Conservation (phyloP, 192 early-diverging fungal species). For the Tieghemiomyces parasiticus region DNA sequence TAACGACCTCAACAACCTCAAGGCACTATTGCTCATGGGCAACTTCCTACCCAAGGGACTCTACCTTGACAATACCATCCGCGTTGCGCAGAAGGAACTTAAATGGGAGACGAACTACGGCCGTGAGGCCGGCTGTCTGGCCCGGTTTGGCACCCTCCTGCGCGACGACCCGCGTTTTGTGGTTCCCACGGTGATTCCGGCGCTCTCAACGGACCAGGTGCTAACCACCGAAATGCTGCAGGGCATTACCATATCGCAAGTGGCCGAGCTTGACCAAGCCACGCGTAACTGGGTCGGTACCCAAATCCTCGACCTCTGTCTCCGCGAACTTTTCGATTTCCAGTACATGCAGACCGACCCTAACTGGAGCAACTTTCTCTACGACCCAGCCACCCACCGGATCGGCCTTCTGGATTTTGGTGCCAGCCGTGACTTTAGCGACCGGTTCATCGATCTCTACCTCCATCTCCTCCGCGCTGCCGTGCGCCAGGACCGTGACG, state of each 20-base stretch:
- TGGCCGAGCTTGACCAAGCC: slow-evolving; percentile 39
- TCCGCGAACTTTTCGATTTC: slow-evolving; percentile 83
- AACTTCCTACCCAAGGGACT: slow-evolving; percentile 82
- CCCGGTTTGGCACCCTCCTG: slow-evolving; percentile 47
- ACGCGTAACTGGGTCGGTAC: slow-evolving; percentile 45
- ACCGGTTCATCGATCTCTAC: slow-evolving; percentile 64
- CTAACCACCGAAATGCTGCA: slow-evolving; percentile 65
- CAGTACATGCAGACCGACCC: slow-evolving; percentile 99
- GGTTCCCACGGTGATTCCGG: slow-evolving; percentile 58
- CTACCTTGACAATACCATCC: slow-evolving; percentile 92
- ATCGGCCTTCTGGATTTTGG: slow-evolving; percentile 93
- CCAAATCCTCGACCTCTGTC: slow-evolving; percentile 61
- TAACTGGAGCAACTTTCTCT: slow-evolving; percentile 98
- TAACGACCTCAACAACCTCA: slow-evolving; percentile 71
- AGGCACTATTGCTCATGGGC: slow-evolving; percentile 60
- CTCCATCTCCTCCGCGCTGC: slow-evolving; percentile 58
- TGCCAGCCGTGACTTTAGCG: slow-evolving; percentile 65
- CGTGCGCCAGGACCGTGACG: slow-evolving; percentile 51
- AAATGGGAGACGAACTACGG: slow-evolving; percentile 88
- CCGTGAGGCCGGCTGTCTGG: slow-evolving; percentile 68
- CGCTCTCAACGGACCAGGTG: slow-evolving; percentile 54
- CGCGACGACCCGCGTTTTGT: slow-evolving; percentile 38
- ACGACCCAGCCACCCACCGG: slow-evolving; percentile 39
- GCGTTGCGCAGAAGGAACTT: slow-evolving; percentile 76
- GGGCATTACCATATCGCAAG: slow-evolving; percentile 52